Evolutionary conservation across 2,329 filamentous ascomycete genomes (phyloP).

Genomic region (Aspergillus carbonarius): DNA sequence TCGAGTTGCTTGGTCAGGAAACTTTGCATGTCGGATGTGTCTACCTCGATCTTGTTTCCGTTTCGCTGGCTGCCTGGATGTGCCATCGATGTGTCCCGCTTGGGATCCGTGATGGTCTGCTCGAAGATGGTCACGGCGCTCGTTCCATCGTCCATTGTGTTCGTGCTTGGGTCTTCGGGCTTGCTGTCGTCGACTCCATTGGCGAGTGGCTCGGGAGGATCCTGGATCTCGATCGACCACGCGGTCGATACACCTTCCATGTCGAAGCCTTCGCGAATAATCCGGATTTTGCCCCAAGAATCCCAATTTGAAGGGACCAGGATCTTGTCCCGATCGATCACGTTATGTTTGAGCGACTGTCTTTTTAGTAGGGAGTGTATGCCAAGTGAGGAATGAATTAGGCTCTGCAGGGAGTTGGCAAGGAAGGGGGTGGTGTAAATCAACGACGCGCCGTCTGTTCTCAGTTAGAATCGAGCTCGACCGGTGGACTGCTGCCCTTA

Average conservation of each 20-base stretch:
- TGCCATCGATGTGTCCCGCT: conserved; percentile 60
- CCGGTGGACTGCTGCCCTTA: conserved; percentile 47
- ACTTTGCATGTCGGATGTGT: conserved; percentile 70
- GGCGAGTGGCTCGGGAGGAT: conserved; percentile 37
- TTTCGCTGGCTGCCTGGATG: conserved; percentile 48
- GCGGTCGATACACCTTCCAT: conserved; percentile 80
- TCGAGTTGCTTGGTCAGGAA: conserved; percentile 76
- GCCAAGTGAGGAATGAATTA: conserved; percentile 81
- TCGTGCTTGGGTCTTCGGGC: conserved; percentile 23
- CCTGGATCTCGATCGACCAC: conserved; percentile 82
- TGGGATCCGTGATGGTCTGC: conserved; percentile 73
- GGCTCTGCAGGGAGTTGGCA: conserved; percentile 71
- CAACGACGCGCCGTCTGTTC: conserved; percentile 73
- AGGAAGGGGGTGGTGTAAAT: conserved; percentile 80
- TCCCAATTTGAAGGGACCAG: conserved; percentile 97
- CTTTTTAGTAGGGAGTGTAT: conserved; percentile 81
- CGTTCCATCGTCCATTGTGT: conserved; percentile 38
- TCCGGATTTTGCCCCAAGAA: conserved; percentile 94
- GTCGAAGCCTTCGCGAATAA: conserved; percentile 87
- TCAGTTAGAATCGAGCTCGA: conserved; percentile 13
- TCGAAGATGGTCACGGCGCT: conserved; percentile 74
- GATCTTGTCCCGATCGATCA: conserved; percentile 91
- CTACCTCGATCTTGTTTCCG: conserved; percentile 55
- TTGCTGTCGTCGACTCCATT: conserved; percentile 25
- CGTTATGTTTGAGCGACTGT: conserved; percentile 79